Base-by-base conservation (phyloP, 2,329 filamentous ascomycete genomes). In the Colletotrichum truncatum region DNA sequence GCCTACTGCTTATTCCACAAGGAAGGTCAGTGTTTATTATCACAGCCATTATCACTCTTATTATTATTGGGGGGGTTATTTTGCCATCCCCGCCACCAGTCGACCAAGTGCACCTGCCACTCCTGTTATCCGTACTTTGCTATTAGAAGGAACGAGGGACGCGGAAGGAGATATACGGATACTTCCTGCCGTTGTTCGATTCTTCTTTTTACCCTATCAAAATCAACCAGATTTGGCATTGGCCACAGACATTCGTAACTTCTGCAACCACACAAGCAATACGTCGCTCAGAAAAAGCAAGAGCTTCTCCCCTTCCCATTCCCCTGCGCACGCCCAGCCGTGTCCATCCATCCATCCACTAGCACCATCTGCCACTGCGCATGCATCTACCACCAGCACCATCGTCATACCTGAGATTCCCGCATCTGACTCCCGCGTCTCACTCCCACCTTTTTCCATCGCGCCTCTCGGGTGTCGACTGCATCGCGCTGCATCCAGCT, bases 371-470 rank as follows among this genome's bases (percentile, higher is more conserved):
- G 39, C 26, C 39, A 25, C 25, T n/a, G n/a, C 53, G 12, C 11
- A 16, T 21, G 16, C 48, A 52, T 28, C 41, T 41, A 48, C n/a
- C n/a, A 46, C 54, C 28, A 46, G 23, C 41, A 34, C 30, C 41
- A n/a, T 48, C 54, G 41, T 57, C 41, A 48, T 57, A 48, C 54
- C 54, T 48, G 41, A 57, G 28, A 38, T 48, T 57, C 30, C 41
- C 41, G n/a, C n/a, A 46, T 46, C 30, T 39, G 21, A 25, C 32
- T 38, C 18, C 48, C 32, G 32, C 48, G 38, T 34, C 30, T 52
- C 48, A 23, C 48, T 49, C 28, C 46, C 28, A 30, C 41, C 16
- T 23, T 23, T 32, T 11, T 16, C 43, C 45, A 49, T 16, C 16
- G 7, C 46, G 28, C 21, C 41, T 28, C 32, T 28, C 54, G 39